Conservation (phyloP, 2,329 filamentous ascomycete species). For the Scedosporium dehoogii region DNA sequence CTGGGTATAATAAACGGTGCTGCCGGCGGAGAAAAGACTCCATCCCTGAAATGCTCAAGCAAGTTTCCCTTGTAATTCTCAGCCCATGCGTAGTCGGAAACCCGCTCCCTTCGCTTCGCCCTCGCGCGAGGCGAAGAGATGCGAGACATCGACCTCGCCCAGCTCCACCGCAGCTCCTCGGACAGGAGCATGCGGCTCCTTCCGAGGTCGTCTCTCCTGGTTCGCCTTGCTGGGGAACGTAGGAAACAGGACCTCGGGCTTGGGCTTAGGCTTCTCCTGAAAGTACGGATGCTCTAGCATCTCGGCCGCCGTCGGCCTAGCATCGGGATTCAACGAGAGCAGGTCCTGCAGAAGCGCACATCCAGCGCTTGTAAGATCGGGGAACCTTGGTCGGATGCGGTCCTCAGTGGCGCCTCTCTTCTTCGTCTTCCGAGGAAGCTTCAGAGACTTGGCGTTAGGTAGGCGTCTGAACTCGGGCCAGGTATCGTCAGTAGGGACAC, state of each 20-base stretch:
- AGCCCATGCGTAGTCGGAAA: slow-evolving; percentile 54
- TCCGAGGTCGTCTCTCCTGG: slow-evolving; percentile 64
- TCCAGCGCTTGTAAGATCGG: slow-evolving; percentile 69
- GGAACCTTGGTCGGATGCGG: slow-evolving; percentile 67
- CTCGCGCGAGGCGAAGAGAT: slow-evolving; percentile 59
- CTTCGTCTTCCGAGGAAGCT: slow-evolving; percentile 45
- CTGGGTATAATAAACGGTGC: too few species aligned
- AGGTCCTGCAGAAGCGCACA: slow-evolving; percentile 58
- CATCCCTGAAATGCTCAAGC: neutral
- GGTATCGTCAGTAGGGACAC: slow-evolving; percentile 67
- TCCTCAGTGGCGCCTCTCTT: slow-evolving; percentile 25
- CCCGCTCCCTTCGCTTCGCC: slow-evolving; percentile 56
- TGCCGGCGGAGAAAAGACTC: neutral
- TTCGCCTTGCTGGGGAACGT: slow-evolving; percentile 95
- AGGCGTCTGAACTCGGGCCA: slow-evolving; percentile 85
- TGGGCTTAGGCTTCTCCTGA: slow-evolving; percentile 77
- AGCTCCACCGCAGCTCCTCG: slow-evolving; percentile 56
- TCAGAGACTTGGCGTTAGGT: slow-evolving; percentile 74
- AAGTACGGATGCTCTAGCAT: slow-evolving; percentile 81
- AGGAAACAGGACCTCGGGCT: slow-evolving; percentile 86
- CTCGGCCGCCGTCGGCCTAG: slow-evolving; percentile 60
- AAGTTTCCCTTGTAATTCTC: neutral
- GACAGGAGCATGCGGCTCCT: slow-evolving; percentile 71
- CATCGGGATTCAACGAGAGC: slow-evolving; percentile 63
- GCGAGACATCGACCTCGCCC: slow-evolving; percentile 53